Evolutionary conservation across 1,284 basidiomycete species (phyloP), one percentile per base, ranked within the genome.

Genomic region (Austroboletus niveus): DNA sequence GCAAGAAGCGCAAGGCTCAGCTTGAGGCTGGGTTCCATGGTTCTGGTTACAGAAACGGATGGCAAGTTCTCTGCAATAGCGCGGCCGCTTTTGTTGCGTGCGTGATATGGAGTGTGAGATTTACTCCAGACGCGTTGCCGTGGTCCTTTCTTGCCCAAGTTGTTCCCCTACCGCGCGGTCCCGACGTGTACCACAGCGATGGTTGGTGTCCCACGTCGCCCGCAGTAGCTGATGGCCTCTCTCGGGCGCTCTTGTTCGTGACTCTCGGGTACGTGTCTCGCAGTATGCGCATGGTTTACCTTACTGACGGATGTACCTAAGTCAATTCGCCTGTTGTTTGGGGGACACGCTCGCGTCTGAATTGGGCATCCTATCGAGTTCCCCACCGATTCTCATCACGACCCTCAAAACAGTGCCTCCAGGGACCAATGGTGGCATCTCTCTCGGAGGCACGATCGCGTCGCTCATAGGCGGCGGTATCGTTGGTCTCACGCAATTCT

Each of bases 381-480:
- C 79, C 5, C 76, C 76, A 5, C 94, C 94, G 0, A 68, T 82
- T 39, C 79, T 94, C 30, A 80, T 93, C 59, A 92, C 92, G 2
- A 92, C 87, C 2, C 68, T 87, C 43, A 75, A 76, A 51, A 59
- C 71, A 0, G 92, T 95, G 0, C 94, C 94, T 1, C 86, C 88
- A 0, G 95, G 95, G 1, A 97, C 95, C 2, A 98, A 98, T 64
- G 95, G 95, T 9, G 95, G 81, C 1, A 79, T 98, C 56, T 90
- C 90, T 1, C 49, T 77, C 0, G 78, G 82, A 42, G 95, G 95
- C 8, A 90, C 91, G 0, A 54, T 81, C 2, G 85, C 87, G 9
- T 92, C 90, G 2, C 70, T 86, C 2, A 64, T 76, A 1, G 95
- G 95, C 1, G 95, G 95, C 1, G 63, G 77, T 1, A 61, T 87